phyloP scores from a whole-genome alignment of 2,329 filamentous ascomycete genomes.

The Monascus ruber region DNA sequence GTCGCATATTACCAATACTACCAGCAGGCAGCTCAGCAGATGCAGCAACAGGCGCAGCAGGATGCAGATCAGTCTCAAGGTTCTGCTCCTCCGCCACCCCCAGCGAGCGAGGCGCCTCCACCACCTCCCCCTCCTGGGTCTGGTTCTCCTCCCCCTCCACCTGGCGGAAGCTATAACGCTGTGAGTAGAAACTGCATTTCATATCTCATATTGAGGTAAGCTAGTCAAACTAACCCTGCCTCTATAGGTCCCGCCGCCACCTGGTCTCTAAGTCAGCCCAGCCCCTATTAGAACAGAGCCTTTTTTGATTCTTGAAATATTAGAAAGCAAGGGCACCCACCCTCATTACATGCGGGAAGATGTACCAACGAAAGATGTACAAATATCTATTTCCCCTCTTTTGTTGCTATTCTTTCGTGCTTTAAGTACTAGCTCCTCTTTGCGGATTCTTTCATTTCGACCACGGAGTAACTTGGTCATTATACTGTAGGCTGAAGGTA shows the following conservation, averaged over 20 bases:
- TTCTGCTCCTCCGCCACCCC: conserved; percentile 43
- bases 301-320: neutral
- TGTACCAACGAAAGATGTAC: too few species aligned
- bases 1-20: conserved; percentile 56
- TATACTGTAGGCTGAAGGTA: too few species aligned
- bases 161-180: conserved; percentile 48
- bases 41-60: conserved; percentile 37
- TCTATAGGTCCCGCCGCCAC: conserved; percentile 39
- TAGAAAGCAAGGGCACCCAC: too few species aligned
- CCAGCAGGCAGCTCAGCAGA: conserved; percentile 48
- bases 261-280: conserved; percentile 30
- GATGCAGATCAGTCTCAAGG: conserved; percentile 22
- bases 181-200: conserved; percentile 36
- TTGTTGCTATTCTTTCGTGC: too few species aligned
- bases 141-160: conserved; percentile 46
- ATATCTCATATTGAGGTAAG: neutral
- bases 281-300: neutral
- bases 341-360: too few species aligned
- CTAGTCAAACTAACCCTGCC: neutral
- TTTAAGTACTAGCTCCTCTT: too few species aligned
- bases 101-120: conserved; percentile 41
- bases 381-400: too few species aligned
- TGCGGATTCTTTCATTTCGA: too few species aligned
- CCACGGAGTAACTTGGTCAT: too few species aligned
- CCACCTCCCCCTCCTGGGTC: conserved; percentile 55